Evolutionary conservation across 768 basidiomycete species (phyloP), one percentile per base, ranked within the genome.

Genomic region (Calocybe indica): DNA sequence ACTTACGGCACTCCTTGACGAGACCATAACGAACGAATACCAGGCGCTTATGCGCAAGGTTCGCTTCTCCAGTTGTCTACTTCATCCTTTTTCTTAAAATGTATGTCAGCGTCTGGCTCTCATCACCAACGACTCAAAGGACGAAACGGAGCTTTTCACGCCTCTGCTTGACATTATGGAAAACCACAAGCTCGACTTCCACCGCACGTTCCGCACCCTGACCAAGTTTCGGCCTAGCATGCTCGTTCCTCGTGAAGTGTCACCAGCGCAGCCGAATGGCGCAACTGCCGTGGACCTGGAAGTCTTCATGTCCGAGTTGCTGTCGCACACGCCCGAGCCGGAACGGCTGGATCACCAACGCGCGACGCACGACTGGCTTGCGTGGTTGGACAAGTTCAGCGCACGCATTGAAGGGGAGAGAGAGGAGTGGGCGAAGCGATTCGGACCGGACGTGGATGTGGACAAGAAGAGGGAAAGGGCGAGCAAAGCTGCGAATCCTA

Each of bases 131-230:
- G 72, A 79, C 15, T 47, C 70, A 2, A 68, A 62, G 1, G 92
- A 96, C 66, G 83, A 88, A 48, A 58, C 66, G 1, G 56, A 62
- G 34, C 59, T 94, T 37, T 71, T 84, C 52, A 74, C 74, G 6
- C 85, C 86, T 1, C 73, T 94, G 37, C 72, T 97, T n/a, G 71
- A 79, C 36, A 64, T 94, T 32, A 78, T 98, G 68, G 78, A 85
- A 48, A 61, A 64, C 1, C 79, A 92, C 52, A 70, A 72, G 43
- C 73, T 97, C n/a, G 96, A 98, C 66, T 95, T 92, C 67, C 83
- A 92, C 58, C 74, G 78, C 10, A 85, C 92, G 3, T 91, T 97
- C 75, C 81, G 95, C 22, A 70, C 63, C 3, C 70, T 99, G 7
- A 70, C 73, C 2, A 65, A 63, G 37, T 93, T 95, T 76, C 70